These are phyloP conservation scores for Phytophthora melonis DNA, from an alignment of 352 stramenopile species.

Conservation along the genomic window DNA sequence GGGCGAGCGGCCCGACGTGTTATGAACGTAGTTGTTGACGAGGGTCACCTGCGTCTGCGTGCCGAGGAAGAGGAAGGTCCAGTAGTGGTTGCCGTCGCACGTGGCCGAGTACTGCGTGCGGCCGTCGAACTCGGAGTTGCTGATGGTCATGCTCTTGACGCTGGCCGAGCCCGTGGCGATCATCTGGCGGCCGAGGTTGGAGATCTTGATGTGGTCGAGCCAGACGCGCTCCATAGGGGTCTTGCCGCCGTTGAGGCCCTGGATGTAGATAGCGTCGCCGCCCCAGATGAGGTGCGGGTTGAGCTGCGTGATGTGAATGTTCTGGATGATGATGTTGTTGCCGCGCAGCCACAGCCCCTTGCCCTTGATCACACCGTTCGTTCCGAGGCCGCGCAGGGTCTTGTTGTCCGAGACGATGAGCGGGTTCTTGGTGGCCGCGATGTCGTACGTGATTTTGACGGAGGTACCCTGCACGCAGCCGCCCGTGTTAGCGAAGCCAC, in stretches of 20 bases:
- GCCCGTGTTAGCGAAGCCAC: neutral
- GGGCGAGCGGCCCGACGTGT: too few relatives aligned
- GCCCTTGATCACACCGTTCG: neutral
- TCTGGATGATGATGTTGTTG: neutral
- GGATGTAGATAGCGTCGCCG: too few relatives aligned
- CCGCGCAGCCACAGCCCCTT: neutral
- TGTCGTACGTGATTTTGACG: neutral
- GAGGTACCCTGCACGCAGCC: neutral
- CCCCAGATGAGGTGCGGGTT: too few relatives aligned
- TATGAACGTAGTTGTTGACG: neutral
- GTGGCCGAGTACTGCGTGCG: neutral
- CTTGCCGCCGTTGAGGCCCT: too few relatives aligned
- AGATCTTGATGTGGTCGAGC: too few relatives aligned
- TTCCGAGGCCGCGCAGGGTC: neutral
- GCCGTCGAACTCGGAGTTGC: neutral
- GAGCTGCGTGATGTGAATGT: too few relatives aligned
- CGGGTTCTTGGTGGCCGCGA: neutral
- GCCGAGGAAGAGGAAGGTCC: neutral
- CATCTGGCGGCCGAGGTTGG: neutral
- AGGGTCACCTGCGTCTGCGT: neutral
- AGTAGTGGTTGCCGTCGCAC: neutral
- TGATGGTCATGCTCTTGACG: neutral
- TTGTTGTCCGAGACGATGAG: neutral
- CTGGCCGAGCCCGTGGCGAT: neutral
- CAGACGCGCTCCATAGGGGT: too few relatives aligned